phyloP scores from a whole-genome alignment of 768 basidiomycete genomes.

The Ramaria sp. region DNA sequence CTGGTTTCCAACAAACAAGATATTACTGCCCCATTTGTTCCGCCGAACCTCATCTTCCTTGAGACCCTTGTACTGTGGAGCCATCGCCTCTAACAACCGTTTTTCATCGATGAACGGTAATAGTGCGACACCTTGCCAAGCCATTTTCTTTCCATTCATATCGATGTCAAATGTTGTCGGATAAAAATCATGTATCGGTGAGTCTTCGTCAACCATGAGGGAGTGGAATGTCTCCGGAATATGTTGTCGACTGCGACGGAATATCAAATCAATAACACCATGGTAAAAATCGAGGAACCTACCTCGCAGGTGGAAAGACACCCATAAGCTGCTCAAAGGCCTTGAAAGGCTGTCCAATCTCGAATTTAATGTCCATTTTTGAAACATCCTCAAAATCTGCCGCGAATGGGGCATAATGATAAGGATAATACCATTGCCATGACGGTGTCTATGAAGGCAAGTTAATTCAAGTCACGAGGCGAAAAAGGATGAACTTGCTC shows the following conservation, averaged over 20 bases:
- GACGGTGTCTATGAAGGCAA: constrained; percentile 55
- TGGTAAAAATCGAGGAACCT: constrained; percentile 11
- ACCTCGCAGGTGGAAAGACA: constrained; percentile 94
- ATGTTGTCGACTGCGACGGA: constrained; percentile 59
- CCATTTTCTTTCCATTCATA: constrained; percentile 99
- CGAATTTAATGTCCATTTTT: constrained; percentile 71
- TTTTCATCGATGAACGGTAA: constrained; percentile 90
- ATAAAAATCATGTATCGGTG: constrained; percentile 95
- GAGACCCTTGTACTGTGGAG: constrained; percentile 47
- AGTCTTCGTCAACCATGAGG: constrained; percentile 79
- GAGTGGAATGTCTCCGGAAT: constrained; percentile 79
- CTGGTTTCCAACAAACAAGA: constrained; percentile 74
- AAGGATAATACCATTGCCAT: constrained; percentile 99
- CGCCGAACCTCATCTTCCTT: constrained; percentile 73
- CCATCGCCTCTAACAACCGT: constrained; percentile 79
- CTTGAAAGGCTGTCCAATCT: constrained; percentile 79
- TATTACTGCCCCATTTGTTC: constrained; percentile 77
- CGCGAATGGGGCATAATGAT: constrained; percentile 97
- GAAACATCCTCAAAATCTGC: constrained; percentile 79
- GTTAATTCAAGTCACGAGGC: constrained; percentile 8
- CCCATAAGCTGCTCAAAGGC: constrained; percentile 98
- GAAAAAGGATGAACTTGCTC: constrained; percentile 40
- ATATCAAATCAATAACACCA: constrained; percentile 4
- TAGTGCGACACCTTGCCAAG: constrained; percentile 97
- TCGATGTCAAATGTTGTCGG: constrained; percentile 87